Evolutionary conservation across 345 rosid genomes (phyloP).

Genomic region (Eucalyptus melliodora): DNA sequence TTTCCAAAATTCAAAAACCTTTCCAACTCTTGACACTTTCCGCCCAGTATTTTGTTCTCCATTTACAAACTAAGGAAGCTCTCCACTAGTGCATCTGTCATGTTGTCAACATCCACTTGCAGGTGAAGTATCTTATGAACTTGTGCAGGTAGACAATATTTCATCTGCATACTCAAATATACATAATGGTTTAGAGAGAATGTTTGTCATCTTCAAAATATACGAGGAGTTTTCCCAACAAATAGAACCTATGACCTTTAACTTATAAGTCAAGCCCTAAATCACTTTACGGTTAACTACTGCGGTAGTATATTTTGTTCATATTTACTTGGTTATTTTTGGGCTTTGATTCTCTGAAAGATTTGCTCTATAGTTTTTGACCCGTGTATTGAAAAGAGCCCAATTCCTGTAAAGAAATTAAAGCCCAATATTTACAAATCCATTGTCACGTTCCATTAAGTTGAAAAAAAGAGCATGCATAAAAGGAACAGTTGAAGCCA

Average conservation of each 20-base stretch:
- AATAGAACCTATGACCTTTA: background rate
- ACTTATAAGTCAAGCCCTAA: background rate
- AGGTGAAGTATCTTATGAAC: background rate
- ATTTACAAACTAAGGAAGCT: background rate
- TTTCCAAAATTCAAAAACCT: background rate
- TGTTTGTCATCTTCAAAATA: background rate
- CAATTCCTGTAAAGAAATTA: background rate
- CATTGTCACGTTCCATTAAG: background rate
- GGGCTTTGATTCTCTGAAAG: background rate
- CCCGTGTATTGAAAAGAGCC: background rate
- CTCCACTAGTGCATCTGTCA: background rate
- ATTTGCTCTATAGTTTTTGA: background rate
- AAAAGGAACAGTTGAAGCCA: background rate
- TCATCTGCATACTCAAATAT: background rate
- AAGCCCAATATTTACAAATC: background rate
- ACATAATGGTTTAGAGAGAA: background rate
- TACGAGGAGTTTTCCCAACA: background rate
- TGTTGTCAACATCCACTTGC: background rate
- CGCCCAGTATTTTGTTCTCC: background rate
- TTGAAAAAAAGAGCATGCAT: background rate
- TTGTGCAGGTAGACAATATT: background rate
- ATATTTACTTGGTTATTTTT: background rate
- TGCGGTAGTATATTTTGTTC: background rate
- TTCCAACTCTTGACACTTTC: background rate
- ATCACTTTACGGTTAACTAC: background rate